Base-by-base conservation (phyloP, 2,329 filamentous ascomycete species). In the Colletotrichum limetticola region DNA sequence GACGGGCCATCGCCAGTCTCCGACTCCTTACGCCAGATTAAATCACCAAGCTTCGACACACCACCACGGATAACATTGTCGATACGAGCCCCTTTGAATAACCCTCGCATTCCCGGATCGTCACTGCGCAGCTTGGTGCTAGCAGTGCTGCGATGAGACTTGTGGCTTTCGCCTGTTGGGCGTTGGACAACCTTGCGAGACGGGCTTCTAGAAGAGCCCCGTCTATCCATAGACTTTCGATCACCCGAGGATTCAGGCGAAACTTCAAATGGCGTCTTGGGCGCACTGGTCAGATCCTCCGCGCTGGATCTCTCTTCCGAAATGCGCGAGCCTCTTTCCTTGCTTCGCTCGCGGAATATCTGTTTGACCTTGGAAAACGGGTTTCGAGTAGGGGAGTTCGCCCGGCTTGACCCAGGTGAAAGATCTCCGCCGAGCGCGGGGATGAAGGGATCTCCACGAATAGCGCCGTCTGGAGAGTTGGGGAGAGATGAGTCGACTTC, bases 41-140 rank as follows among this genome's bases (percentile, higher is more conserved):
- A 83, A 63, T 90, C 89, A 35, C 88, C 86, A 16, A 91, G 80
- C 76, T 87, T 90, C 30, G 87, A 89, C 6, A 91, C 87, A 28
- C 89, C 83, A 7, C 85, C 89, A 30, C 88, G 87, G 57, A 97
- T 89, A 35, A 94, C 88, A 35, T 90, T 93, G 74, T 94, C 93
- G 74, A 96, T 91, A 68, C 93, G 88, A 62, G 91, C 90, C 3
- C 91, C 92, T 82, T 95, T 96, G 82, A 98, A 93, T 60, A 98
- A 92, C 7, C 92, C 91, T 55, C 92, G 90, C 9, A 95, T 86
- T 46, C 89, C 91, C 11, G 82, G 79, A 66, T 88, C 85, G 52
- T 88, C 85, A 28, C 72, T 70, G 60, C 73, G 84, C 22, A 83
- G 80, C 26, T 83, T 85, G n/a, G 87, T 76, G 77, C 88, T 91